Evolutionary conservation across 805 yeast genomes (phyloP), one percentile per base, ranked within the genome.

Genomic region (Scheffersomyces amazonensis): DNA sequence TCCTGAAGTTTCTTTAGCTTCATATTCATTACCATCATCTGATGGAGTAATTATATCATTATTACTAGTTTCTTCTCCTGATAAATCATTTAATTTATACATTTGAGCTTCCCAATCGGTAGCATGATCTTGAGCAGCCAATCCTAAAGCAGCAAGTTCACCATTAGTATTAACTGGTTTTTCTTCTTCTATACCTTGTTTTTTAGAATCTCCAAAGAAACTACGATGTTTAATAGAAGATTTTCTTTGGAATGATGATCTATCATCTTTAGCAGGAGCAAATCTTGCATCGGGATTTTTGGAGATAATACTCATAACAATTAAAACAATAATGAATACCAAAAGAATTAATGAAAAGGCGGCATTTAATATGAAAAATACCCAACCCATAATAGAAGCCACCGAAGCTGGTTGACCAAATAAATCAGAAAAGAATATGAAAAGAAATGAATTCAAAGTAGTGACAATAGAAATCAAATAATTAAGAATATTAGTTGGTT

Each of bases 231-330:
- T 64, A 23, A 64, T 36, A 3, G 68, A 61, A 3, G 66, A 52
- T 53, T 56, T 59, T 52, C 71, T 62, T 55, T 84, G 93, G 80
- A 90, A 90, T 8, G 96, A 87, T 16, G 88, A 81, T 75, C 97
- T 81, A 60, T 90, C 96, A 63, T 90, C 97, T 52, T 73, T 81
- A 9, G 95, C 95, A 10, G 95, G 93, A 36, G 85, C 87, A 58
- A 85, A 85, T 60, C 93, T 77, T 9, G 89, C 80, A 62, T 87
- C 96, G 19, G 96, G 96, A 58, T 87, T 87, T 68, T 83, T 87
- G 23, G 90, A 81, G 48, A 81, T 70, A 1, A 85, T 44, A 7
- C 86, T 80, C 51, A 80, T 64, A n/a, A 64, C 58, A 39, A 82
- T 75, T 49, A 84, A 81, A 2, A 80, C 80, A 42, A 89, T 71